These are phyloP conservation scores for Boletus tylopilopsis DNA, from an alignment of 768 basidiomycete species.

Conservation along the genomic window DNA sequence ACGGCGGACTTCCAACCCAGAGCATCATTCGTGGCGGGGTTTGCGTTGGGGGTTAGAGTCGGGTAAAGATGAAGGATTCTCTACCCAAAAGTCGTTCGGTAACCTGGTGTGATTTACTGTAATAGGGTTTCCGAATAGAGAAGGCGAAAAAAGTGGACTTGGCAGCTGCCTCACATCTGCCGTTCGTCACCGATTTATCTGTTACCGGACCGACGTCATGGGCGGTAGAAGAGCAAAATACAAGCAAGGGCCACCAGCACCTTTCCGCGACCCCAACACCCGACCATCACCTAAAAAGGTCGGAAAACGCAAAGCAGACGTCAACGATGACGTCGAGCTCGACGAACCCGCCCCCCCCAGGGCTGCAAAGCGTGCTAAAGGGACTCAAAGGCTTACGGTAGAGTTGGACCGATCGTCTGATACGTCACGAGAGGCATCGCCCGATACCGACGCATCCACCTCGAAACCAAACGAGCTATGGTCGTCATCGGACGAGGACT, in stretches of 20 bases:
- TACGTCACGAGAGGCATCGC: slow-evolving; percentile 46
- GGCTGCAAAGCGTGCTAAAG: slow-evolving; percentile 36
- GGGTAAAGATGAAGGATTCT: slow-evolving; percentile 50
- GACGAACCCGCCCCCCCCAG: slow-evolving; percentile 28
- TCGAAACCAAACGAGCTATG: slow-evolving; percentile 19
- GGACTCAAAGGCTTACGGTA: slow-evolving; percentile 21
- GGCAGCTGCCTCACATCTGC: not conserved
- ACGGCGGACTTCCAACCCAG: slow-evolving; percentile 91
- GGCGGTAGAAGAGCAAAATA: slow-evolving; percentile 83
- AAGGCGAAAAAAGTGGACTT: slow-evolving; percentile 19
- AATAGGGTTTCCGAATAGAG: slow-evolving; percentile 28
- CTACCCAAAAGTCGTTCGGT: too few species aligned
- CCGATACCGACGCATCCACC: slow-evolving; percentile 23
- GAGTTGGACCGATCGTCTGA: slow-evolving; percentile 23
- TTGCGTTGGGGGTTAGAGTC: slow-evolving; percentile 75
- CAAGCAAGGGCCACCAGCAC: slow-evolving; percentile 72
- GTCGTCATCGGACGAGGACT: slow-evolving; percentile 42
- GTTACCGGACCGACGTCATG: slow-evolving; percentile 42
- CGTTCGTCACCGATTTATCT: not conserved
- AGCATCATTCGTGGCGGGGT: slow-evolving; percentile 83
- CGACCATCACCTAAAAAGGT: slow-evolving; percentile 49
- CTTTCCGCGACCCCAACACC: slow-evolving; percentile 41
- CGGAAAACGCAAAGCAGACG: slow-evolving; percentile 70
- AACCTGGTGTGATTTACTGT: too few species aligned
- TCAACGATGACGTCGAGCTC: slow-evolving; percentile 29